Conservation (phyloP, 805 yeast genomes). For the Wickerhamomyces subpelliculosus region DNA sequence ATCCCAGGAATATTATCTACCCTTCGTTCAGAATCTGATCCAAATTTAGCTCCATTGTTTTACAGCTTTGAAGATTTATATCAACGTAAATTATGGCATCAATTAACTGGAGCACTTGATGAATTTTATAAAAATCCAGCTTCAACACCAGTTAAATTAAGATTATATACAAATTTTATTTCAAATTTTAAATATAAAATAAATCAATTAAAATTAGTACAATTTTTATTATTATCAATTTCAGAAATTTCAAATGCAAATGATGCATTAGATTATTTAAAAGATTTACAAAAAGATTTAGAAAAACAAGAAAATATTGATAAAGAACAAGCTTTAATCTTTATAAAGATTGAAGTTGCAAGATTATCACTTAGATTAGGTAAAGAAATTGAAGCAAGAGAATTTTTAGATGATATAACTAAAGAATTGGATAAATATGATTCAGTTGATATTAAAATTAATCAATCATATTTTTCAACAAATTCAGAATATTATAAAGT, state of each 20-base stretch:
- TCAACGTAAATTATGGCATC: constrained; percentile 93
- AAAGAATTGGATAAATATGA: constrained; percentile 50
- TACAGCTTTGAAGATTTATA: constrained; percentile 75
- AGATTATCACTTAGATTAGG: constrained; percentile 55
- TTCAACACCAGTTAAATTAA: constrained; percentile 49
- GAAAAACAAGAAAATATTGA: constrained; percentile 30
- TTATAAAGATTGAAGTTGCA: constrained; percentile 67
- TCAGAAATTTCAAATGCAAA: constrained; percentile 31
- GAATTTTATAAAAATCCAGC: constrained; percentile 52
- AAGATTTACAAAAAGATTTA: constrained; percentile 38
- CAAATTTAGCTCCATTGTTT: constrained; percentile 53
- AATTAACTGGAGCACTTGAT: constrained; percentile 63
- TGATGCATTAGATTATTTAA: constrained; percentile 47
- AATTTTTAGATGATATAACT: constrained; percentile 55
- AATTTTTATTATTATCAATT: constrained; percentile 56
- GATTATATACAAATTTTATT: constrained; percentile 67
- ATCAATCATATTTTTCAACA: constrained; percentile 78
- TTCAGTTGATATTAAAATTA: constrained; percentile 54
- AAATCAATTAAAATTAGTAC: constrained; percentile 73
- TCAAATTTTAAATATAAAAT: constrained; percentile 59
- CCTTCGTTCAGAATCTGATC: constrained; percentile 59
- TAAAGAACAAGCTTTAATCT: constrained; percentile 48
- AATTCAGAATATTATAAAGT: constrained; percentile 69
- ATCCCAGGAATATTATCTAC: constrained; percentile 26
- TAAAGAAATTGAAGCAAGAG: constrained; percentile 53